Percentiles rank a stretch among this genome's conserved stretches.
Evolutionary conservation across 2,329 filamentous ascomycete species (phyloP).

Genomic region (Teratosphaeria epicoccoides): DNA sequence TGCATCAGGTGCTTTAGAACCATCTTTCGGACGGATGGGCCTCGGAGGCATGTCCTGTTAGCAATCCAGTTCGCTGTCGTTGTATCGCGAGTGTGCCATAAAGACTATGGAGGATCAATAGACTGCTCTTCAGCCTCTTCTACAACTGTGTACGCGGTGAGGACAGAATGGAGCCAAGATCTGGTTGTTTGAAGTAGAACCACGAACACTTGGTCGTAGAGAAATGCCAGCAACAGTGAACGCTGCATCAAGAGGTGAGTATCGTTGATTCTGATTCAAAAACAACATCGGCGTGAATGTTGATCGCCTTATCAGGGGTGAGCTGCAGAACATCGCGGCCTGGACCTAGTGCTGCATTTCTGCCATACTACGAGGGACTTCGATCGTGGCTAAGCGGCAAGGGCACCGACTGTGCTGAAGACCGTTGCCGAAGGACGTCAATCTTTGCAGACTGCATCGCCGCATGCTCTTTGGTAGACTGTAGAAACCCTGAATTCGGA

Average conservation of each 20-base stretch:
- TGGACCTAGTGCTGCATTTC: neutral
- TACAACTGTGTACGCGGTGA: no score
- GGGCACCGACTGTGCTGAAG: neutral
- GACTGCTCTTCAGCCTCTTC: no score
- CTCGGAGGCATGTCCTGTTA: conserved; percentile 21
- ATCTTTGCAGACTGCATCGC: neutral
- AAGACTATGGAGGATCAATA: no score
- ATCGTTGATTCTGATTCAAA: neutral
- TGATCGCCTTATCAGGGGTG: neutral
- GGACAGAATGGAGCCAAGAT: no score
- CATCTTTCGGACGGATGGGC: conserved; percentile 24
- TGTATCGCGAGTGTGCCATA: neutral
- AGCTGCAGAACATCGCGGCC: neutral
- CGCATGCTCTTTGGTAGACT: neutral
- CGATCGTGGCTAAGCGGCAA: neutral
- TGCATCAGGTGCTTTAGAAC: conserved; percentile 13
- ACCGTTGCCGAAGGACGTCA: neutral
- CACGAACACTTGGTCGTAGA: no score
- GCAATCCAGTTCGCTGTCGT: neutral
- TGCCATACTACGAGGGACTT: neutral
- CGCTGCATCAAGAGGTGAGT: neutral
- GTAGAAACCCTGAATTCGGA: neutral
- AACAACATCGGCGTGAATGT: neutral
- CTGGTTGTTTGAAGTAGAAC: no score
- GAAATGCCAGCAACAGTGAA: neutral